Conservation (phyloP, 2,329 filamentous ascomycete species). For the Aureobasidium uvarum region DNA sequence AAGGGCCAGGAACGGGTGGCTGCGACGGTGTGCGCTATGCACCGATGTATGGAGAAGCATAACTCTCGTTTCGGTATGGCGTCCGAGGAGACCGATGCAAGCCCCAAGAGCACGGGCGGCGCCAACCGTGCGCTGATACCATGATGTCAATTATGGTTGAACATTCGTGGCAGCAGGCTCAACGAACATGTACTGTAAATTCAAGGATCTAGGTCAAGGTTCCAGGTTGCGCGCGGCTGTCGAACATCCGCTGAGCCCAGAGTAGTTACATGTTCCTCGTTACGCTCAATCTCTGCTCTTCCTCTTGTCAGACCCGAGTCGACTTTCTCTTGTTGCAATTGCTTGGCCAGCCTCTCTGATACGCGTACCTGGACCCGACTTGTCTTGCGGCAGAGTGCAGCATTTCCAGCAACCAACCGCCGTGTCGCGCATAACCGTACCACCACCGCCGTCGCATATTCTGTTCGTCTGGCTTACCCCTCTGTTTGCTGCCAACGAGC, state of each 20-base stretch:
- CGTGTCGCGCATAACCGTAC: constrained; percentile 16
- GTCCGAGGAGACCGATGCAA: constrained; percentile 5
- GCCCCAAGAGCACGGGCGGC: not conserved
- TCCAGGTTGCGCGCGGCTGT: not conserved
- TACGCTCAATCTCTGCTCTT: not conserved
- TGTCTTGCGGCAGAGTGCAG: constrained; percentile 15
- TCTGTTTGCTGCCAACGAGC: constrained; percentile 11
- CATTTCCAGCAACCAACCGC: constrained; percentile 10
- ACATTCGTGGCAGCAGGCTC: constrained; percentile 10
- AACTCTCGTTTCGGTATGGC: not conserved
- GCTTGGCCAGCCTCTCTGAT: constrained; percentile 9
- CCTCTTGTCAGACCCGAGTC: not conserved
- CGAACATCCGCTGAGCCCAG: not conserved
- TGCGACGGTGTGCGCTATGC: not conserved
- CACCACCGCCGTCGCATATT: not conserved
- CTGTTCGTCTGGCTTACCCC: not conserved
- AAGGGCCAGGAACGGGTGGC: not conserved
- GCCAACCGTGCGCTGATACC: not conserved
- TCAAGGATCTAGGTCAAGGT: constrained; percentile 3
- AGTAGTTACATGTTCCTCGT: not conserved
- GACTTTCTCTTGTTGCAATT: not conserved
- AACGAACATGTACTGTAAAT: not conserved
- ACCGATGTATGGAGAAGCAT: constrained; percentile 2
- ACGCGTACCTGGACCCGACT: not conserved
- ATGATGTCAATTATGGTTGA: not conserved